A percentile compares a stretch with the other conserved stretches of the same genome.
Evolutionary conservation across 1,284 basidiomycete species (phyloP).

Genomic region (Sutorius eximius): DNA sequence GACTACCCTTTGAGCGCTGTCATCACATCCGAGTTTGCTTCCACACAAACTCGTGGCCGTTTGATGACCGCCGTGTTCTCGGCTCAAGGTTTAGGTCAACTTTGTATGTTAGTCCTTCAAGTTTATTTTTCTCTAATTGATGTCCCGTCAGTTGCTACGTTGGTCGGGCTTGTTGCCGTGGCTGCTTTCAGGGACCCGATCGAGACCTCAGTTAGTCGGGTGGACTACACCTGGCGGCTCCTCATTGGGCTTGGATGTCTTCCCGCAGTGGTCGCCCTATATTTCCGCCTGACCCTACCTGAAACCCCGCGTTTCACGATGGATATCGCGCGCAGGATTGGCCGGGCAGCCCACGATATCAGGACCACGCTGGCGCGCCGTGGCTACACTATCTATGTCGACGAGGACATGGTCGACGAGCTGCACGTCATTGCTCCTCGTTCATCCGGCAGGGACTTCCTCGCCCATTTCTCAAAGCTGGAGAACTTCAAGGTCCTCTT

Average conservation of each 20-base stretch:
- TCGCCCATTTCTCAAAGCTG: slow-evolving; percentile 42
- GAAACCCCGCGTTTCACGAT: slow-evolving; percentile 66
- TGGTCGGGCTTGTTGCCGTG: slow-evolving; percentile 55
- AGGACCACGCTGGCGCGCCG: slow-evolving; percentile 44
- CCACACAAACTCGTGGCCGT: slow-evolving; percentile 51
- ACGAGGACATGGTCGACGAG: slow-evolving; percentile 38
- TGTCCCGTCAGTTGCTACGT: slow-evolving; percentile 39
- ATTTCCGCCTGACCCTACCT: slow-evolving; percentile 53
- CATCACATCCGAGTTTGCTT: slow-evolving; percentile 59
- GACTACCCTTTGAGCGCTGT: slow-evolving; percentile 49
- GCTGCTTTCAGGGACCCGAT: slow-evolving; percentile 53
- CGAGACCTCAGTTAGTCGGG: slow-evolving; percentile 23
- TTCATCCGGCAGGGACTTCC: slow-evolving; percentile 46
- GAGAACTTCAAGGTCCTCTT: slow-evolving; percentile 45
- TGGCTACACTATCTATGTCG: slow-evolving; percentile 34
- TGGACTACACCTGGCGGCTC: slow-evolving; percentile 46
- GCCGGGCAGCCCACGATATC: slow-evolving; percentile 53
- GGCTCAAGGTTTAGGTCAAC: slow-evolving; percentile 51
- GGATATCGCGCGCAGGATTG: slow-evolving; percentile 63
- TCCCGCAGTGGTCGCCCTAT: slow-evolving; percentile 48
- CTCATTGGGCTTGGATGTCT: slow-evolving; percentile 53
- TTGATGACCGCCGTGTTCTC: slow-evolving; percentile 56
- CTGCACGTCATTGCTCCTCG: slow-evolving; percentile 47
- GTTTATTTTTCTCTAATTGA: slow-evolving; percentile 8
- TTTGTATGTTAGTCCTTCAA: slow-evolving; percentile 38